These are phyloP conservation scores for Aspergillus ochraceoroseus DNA, from an alignment of 2,329 filamentous ascomycete genomes.

Conservation along the genomic window DNA sequence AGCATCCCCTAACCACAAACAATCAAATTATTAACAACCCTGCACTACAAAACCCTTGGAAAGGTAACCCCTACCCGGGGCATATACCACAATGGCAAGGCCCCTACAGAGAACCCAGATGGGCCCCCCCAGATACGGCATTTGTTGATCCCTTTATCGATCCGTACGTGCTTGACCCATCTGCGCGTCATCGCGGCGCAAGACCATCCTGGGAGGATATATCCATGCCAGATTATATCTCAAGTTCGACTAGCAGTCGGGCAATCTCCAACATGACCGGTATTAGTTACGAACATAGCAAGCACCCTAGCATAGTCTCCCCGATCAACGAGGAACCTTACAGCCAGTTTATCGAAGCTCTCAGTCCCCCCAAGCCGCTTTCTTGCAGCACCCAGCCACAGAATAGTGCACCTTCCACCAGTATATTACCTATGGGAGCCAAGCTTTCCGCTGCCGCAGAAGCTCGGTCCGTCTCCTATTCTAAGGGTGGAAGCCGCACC, in stretches of 20 bases:
- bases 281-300: conserved; percentile 42
- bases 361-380: conserved; percentile 35
- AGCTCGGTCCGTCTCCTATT: conserved; percentile 27
- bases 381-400: conserved; percentile 30
- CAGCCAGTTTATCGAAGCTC: conserved; percentile 34
- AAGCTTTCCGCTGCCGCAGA: conserved; percentile 31
- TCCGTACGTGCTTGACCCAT: conserved; percentile 29
- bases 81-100: conserved; percentile 26
- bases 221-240: conserved; percentile 49
- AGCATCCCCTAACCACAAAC: conserved; percentile 18
- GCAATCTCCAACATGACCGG: conserved; percentile 41
- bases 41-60: conserved; percentile 27
- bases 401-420: conserved; percentile 30
- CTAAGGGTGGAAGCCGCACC: conserved; percentile 18
- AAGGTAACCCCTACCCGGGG: conserved; percentile 31
- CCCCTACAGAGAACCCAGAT: conserved; percentile 26
- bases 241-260: conserved; percentile 39
- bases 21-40: conserved; percentile 22
- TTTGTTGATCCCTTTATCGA: conserved; percentile 43
- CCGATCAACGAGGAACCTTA: conserved; percentile 38
- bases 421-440: conserved; percentile 19
- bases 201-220: conserved; percentile 43
- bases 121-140: conserved; percentile 28
- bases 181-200: conserved; percentile 28
- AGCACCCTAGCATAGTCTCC: conserved; percentile 34